A percentile compares a stretch with the other conserved stretches of the same genome.
Conservation (phyloP, 2,329 filamentous ascomycete genomes). For the Hansfordia pulvinata region DNA sequence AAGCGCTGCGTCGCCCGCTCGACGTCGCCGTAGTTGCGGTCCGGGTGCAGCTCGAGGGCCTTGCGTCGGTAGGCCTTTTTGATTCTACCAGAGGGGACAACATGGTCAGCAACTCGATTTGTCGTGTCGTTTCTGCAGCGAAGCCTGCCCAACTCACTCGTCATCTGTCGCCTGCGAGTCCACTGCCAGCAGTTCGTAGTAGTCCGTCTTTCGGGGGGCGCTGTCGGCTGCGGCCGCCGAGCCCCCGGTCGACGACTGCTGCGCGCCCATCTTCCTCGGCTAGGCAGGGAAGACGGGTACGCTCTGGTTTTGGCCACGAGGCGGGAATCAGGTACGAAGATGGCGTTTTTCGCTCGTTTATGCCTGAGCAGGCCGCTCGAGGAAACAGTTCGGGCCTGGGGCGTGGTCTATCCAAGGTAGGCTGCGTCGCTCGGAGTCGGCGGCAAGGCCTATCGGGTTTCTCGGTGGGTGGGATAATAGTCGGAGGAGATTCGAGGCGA, state of each 20-base stretch:
- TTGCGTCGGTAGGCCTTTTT: slow-evolving; percentile 88
- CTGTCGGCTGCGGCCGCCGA: slow-evolving; percentile 12
- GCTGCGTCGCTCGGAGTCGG: too few relatives aligned
- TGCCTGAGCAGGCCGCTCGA: too few relatives aligned
- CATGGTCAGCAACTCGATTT: slow-evolving; percentile 3
- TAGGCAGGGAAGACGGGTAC: too few relatives aligned
- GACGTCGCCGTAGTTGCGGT: slow-evolving; percentile 80
- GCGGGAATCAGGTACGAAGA: too few relatives aligned
- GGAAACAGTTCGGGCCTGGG: too few relatives aligned
- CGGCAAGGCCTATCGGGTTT: too few relatives aligned
- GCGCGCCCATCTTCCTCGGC: slow-evolving; percentile 48
- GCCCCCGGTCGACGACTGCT: slow-evolving; percentile 34
- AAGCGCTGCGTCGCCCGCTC: slow-evolving; percentile 76
- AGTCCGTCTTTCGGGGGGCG: slow-evolving; percentile 49
- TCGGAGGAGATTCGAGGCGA: too few relatives aligned
- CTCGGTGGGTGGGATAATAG: too few relatives aligned
- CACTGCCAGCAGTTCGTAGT: slow-evolving; percentile 74
- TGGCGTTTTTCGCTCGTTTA: too few relatives aligned
- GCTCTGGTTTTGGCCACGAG: too few relatives aligned
- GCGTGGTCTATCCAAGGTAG: too few relatives aligned
- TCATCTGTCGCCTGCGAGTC: slow-evolving; percentile 63
- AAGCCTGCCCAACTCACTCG: slow-evolving; percentile 41
- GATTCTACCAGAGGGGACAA: slow-evolving; percentile 41
- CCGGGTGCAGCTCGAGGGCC: slow-evolving; percentile 86
- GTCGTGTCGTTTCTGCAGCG: neutral